phyloP scores from a whole-genome alignment of 768 basidiomycete genomes.

The Suillus cothurnatus region DNA sequence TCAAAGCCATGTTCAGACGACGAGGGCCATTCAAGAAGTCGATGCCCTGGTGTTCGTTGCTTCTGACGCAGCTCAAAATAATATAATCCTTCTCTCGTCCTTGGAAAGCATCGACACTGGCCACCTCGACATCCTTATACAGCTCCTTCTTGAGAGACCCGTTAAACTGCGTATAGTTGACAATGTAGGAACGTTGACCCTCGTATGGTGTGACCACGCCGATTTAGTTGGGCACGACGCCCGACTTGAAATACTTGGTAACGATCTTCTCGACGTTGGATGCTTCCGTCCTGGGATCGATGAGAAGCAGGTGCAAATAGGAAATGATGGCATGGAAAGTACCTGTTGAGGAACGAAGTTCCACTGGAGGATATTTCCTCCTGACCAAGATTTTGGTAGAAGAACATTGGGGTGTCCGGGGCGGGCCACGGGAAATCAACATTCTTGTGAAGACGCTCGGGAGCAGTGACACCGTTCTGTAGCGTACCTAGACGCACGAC shows the following conservation, averaged over 20 bases:
- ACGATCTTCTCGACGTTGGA: constrained; percentile 99
- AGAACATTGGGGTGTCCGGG: constrained; percentile 98
- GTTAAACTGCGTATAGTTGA: constrained; percentile 99
- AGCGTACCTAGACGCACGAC: constrained; percentile 96
- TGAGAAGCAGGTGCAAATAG: constrained; percentile 9
- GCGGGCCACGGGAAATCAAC: constrained; percentile 99
- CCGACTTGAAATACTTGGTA: constrained; percentile 99
- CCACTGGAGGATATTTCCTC: constrained; percentile 99
- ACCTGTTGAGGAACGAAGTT: constrained; percentile 97
- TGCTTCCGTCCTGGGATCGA: constrained; percentile 79
- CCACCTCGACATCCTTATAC: constrained; percentile 99
- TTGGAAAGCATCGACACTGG: constrained; percentile 98
- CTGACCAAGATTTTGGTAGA: constrained; percentile 98
- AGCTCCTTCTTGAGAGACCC: constrained; percentile 98
- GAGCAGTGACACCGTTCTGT: constrained; percentile 99
- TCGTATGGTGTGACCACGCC: constrained; percentile 99
- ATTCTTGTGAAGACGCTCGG: constrained; percentile 95
- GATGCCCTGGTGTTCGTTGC: constrained; percentile 99
- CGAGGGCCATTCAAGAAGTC: constrained; percentile 98
- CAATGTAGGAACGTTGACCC: constrained; percentile 96
- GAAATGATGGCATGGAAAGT: constrained; percentile 18
- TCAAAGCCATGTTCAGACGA: constrained; percentile 94
- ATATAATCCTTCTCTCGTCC: constrained; percentile 99
- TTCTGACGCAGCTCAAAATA: constrained; percentile 95
- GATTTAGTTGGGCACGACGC: constrained; percentile 93